phyloP scores from a whole-genome alignment of 495 filamentous ascomycete genomes.

The Viridothelium virens region DNA sequence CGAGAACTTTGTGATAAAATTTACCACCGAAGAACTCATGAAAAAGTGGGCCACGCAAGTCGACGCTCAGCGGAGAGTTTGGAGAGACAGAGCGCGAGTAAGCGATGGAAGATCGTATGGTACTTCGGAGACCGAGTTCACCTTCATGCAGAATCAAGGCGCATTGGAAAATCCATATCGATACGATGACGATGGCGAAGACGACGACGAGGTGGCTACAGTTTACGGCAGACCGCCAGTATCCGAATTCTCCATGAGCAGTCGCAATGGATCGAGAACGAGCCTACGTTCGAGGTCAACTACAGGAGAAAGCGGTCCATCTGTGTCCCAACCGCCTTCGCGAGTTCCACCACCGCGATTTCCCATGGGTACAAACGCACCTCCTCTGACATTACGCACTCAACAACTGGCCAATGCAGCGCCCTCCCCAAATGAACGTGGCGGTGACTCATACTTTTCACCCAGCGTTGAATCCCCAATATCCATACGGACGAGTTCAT shows the following conservation, averaged over 20 bases:
- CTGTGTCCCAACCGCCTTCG: constrained; percentile 40
- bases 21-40: constrained; percentile 81
- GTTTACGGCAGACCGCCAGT: constrained; percentile 28
- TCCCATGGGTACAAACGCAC: constrained; percentile 49
- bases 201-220: constrained; percentile 44
- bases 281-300: constrained; percentile 74
- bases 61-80: constrained; percentile 51
- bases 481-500: constrained; percentile 76
- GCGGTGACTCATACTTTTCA: constrained; percentile 78
- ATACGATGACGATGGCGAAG: constrained; percentile 69
- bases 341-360: constrained; percentile 59
- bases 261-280: constrained; percentile 70
- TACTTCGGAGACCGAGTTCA: constrained; percentile 67
- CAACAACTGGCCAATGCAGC: constrained; percentile 44
- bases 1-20: constrained; percentile 92
- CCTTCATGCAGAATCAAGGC: constrained; percentile 61
- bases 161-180: constrained; percentile 69
- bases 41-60: constrained; percentile 74
- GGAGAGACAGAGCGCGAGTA: constrained; percentile 39
- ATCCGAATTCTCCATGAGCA: constrained; percentile 29
- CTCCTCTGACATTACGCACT: constrained; percentile 65
- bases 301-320: constrained; percentile 60
- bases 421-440: constrained; percentile 45
- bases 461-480: constrained; percentile 75
- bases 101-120: constrained; percentile 48